A percentile compares a stretch with the other conserved stretches of the same genome.
Evolutionary conservation across 176 grass and related monocot species (phyloP).

Genomic region (Neostapfia colusana): DNA sequence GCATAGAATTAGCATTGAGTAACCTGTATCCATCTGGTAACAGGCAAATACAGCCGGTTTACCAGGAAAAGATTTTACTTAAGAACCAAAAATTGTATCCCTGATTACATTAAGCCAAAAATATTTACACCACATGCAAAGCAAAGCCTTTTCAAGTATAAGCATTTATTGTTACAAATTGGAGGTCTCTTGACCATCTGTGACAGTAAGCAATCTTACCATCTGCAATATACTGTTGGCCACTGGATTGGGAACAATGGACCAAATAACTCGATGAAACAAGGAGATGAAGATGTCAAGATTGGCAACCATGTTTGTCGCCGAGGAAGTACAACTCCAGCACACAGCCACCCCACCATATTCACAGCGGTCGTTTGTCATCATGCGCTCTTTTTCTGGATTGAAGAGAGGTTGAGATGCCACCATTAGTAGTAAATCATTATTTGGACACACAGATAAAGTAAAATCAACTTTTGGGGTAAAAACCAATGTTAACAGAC

Average conservation of each 20-base stretch:
- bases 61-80: not conserved
- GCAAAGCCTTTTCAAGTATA: constrained; percentile 29
- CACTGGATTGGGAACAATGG: constrained; percentile 35
- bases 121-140: constrained; percentile 28
- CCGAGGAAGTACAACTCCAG: constrained; percentile 22
- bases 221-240: constrained; percentile 35
- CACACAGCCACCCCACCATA: constrained; percentile 23
- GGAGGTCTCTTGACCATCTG: constrained; percentile 19
- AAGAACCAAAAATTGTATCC: not conserved
- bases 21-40: not conserved
- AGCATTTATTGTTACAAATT: constrained; percentile 45
- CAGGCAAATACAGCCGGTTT: not conserved
- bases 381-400: constrained; percentile 48
- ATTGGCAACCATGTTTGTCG: constrained; percentile 17
- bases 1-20: no score
- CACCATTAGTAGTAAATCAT: not conserved
- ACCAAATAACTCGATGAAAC: constrained; percentile 43
- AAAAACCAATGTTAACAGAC: not conserved
- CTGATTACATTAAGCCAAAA: not conserved
- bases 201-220: constrained; percentile 32
- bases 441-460: not conserved
- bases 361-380: constrained; percentile 42
- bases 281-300: constrained; percentile 24
- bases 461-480: not conserved
- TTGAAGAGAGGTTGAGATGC: constrained; percentile 14